Percentiles rank a stretch among this genome's conserved stretches.
Evolutionary conservation across 2,329 filamentous ascomycete species (phyloP).

Genomic region (Cercospora sp.): DNA sequence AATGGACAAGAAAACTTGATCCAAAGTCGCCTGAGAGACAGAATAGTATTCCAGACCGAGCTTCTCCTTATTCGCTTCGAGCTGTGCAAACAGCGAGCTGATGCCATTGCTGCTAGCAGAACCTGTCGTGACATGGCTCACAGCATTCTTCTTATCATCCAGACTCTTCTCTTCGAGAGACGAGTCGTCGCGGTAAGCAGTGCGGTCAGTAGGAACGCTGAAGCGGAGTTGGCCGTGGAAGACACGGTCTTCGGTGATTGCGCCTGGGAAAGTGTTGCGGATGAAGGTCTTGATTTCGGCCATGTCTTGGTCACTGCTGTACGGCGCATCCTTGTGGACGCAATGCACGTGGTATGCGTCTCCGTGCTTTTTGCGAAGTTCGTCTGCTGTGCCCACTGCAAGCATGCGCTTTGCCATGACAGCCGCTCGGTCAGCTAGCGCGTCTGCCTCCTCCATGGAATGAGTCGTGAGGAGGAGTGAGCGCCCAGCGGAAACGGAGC

Average conservation of each 20-base stretch:
- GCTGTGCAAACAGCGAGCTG: slow-evolving; percentile 66
- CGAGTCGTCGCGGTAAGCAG: slow-evolving; percentile 21
- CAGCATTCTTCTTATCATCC: slow-evolving; percentile 20
- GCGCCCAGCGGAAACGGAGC: slow-evolving; percentile 71
- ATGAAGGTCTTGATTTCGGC: slow-evolving; percentile 67
- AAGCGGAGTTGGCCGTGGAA: slow-evolving; percentile 90
- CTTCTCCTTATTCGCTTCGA: slow-evolving; percentile 68
- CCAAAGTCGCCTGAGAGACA: slow-evolving; percentile 80
- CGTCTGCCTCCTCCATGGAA: slow-evolving; percentile 93
- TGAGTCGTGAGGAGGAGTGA: slow-evolving; percentile 87
- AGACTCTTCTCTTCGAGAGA: slow-evolving; percentile 18
- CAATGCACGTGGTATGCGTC: slow-evolving; percentile 79
- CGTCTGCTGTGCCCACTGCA: slow-evolving; percentile 73
- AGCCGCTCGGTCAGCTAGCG: slow-evolving; percentile 76
- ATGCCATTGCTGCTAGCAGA: slow-evolving; percentile 49
- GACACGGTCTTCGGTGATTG: slow-evolving; percentile 68
- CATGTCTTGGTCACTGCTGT: slow-evolving; percentile 70
- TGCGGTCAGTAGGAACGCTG: slow-evolving; percentile 59
- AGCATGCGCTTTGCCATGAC: slow-evolving; percentile 87
- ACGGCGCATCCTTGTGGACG: slow-evolving; percentile 71
- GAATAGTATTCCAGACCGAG: slow-evolving; percentile 83
- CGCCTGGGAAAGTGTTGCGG: slow-evolving; percentile 58
- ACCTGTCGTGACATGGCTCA: not conserved
- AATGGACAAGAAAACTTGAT: slow-evolving; percentile 87
- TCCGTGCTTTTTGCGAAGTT: slow-evolving; percentile 72